A percentile compares a stretch with the other conserved stretches of the same genome.
Conservation (phyloP, 1,139 yeast species). For the Suhomyces wounanorum region DNA sequence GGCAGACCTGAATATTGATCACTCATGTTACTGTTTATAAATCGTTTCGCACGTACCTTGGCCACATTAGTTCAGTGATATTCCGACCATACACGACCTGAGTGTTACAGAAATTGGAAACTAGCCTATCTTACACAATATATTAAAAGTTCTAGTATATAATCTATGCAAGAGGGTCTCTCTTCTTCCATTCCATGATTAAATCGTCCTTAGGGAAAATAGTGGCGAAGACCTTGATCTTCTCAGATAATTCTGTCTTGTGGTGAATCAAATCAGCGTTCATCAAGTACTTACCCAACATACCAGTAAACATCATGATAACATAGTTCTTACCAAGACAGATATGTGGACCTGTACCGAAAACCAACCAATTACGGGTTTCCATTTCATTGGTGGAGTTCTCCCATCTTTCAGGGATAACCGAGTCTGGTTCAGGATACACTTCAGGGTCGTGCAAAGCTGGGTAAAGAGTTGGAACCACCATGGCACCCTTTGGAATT, state of each 20-base stretch:
- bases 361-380: conserved; percentile 91
- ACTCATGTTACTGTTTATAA: not conserved
- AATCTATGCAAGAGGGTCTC: conserved; percentile 46
- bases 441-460: conserved; percentile 97
- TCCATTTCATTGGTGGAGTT: conserved; percentile 51
- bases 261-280: conserved; percentile 78
- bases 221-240: conserved; percentile 94
- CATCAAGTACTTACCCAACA: conserved; percentile 87
- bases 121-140: not conserved
- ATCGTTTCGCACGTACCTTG: not conserved
- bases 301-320: conserved; percentile 81
- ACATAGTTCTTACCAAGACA: conserved; percentile 95
- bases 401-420: conserved; percentile 94
- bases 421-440: conserved; percentile 89
- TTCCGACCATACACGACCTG: not conserved
- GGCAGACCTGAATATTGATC: not conserved
- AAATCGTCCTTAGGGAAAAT: conserved; percentile 97
- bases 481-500: conserved; percentile 96
- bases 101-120: not conserved
- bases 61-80: not conserved
- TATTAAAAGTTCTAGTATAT: not conserved
- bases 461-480: conserved; percentile 92
- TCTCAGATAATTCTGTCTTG: conserved; percentile 81
- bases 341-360: conserved; percentile 96
- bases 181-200: conserved; percentile 67